Percentiles rank a stretch among this genome's conserved stretches.
Conservation (phyloP, 768 basidiomycete species). For the Chlorophyllum brunneum region DNA sequence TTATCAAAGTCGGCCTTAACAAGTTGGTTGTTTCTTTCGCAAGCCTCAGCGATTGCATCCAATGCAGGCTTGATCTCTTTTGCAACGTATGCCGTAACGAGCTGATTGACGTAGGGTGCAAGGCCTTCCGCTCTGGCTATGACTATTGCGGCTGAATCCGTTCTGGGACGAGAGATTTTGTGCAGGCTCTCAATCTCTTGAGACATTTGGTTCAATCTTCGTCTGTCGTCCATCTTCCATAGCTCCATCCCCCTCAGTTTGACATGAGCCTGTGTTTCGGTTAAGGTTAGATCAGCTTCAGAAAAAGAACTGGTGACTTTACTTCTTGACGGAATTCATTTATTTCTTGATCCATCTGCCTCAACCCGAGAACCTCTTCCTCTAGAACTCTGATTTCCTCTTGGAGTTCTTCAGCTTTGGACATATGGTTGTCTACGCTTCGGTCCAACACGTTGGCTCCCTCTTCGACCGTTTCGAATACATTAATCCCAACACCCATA, state of each 20-base stretch:
- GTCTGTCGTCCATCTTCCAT: constrained; percentile 12
- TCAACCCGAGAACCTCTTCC: constrained; percentile 24
- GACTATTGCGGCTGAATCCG: constrained; percentile 1
- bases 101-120: constrained; percentile 2
- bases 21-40: constrained; percentile 19
- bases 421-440: not conserved
- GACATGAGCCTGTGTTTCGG: not conserved
- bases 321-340: constrained; percentile 27
- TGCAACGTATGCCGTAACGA: constrained; percentile 16
- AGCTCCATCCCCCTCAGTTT: constrained; percentile 7
- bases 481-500: constrained; percentile 1
- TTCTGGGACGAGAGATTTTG: not conserved
- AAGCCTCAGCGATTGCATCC: constrained; percentile 20
- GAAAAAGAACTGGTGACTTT: not conserved
- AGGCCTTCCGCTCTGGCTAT: constrained; percentile 19
- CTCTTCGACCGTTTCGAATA: not conserved
- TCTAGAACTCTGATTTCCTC: constrained; percentile 22
- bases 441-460: constrained; percentile 8
- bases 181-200: constrained; percentile 11
- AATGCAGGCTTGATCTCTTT: constrained; percentile 23
- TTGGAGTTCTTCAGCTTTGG: constrained; percentile 12
- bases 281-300: not conserved
- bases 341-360: constrained; percentile 36
- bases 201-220: constrained; percentile 18
- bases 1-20: constrained; percentile 24